A percentile compares a stretch with the other conserved stretches of the same genome.
phyloP scores from a whole-genome alignment of 805 yeast species.

The Maudiozyma saulgeensis region DNA sequence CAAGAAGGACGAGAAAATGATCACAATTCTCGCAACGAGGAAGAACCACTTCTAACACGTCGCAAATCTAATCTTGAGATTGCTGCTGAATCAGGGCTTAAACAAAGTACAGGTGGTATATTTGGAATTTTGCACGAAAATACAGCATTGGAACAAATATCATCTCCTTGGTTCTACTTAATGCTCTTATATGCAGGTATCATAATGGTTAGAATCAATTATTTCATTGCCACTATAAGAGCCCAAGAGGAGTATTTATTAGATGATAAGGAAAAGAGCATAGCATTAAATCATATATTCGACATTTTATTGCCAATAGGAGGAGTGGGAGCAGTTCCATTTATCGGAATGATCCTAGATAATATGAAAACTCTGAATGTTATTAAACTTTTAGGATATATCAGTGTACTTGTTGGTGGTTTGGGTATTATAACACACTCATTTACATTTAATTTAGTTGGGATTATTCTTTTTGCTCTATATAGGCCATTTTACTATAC shows the following conservation, averaged over 20 bases:
- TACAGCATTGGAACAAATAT: slow-evolving; percentile 40
- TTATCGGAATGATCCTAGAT: slow-evolving; percentile 74
- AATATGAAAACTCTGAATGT: slow-evolving; percentile 54
- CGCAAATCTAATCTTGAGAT: slow-evolving; percentile 56
- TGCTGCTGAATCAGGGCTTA: slow-evolving; percentile 49
- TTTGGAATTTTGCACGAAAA: slow-evolving; percentile 73
- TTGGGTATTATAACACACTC: slow-evolving; percentile 50
- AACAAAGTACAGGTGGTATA: slow-evolving; percentile 47
- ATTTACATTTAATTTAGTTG: slow-evolving; percentile 45
- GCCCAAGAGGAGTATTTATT: slow-evolving; percentile 73
- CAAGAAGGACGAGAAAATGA: background rate
- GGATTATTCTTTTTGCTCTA: slow-evolving; percentile 62
- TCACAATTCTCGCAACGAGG: background rate
- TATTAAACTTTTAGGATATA: slow-evolving; percentile 39
- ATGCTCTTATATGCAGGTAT: slow-evolving; percentile 74
- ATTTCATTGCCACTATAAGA: slow-evolving; percentile 81
- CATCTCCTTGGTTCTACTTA: slow-evolving; percentile 60
- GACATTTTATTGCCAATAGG: slow-evolving; percentile 85
- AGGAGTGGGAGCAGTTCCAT: slow-evolving; percentile 78
- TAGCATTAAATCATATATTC: slow-evolving; percentile 58
- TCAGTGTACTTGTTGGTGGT: slow-evolving; percentile 59
- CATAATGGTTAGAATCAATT: slow-evolving; percentile 87
- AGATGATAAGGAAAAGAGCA: slow-evolving; percentile 42
- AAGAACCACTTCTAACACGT: slow-evolving; percentile 1
- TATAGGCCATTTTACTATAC: slow-evolving; percentile 92